Base-by-base conservation (phyloP, 495 filamentous ascomycete species). In the Aspergillus egyptiacus region DNA sequence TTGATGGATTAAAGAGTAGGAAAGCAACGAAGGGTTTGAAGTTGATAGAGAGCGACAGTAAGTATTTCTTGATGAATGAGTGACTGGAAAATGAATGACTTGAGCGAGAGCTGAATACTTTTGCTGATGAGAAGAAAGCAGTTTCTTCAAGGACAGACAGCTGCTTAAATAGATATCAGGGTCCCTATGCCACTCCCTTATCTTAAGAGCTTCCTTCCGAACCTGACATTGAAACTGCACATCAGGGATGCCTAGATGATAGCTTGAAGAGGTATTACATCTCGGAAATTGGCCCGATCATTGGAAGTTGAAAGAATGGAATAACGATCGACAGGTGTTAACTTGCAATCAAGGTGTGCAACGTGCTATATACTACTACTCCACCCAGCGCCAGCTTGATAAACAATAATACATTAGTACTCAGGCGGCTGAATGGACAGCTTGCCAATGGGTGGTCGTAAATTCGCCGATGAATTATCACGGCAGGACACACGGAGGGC, bases 41-140 rank as follows among this genome's bases (percentile, higher is more conserved):
- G n/a, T n/a, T n/a, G n/a, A n/a, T n/a, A n/a, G n/a, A n/a, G n/a
- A n/a, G n/a, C n/a, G n/a, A n/a, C n/a, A n/a, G n/a, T n/a, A n/a
- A n/a, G n/a, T n/a, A n/a, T n/a, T 48, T 53, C 23, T 45, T 31
- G 46, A 18, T 19, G 20, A n/a, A 56, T 34, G 50, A 51, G 27
- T 55, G 28, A 46, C 20, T 9, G 25, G 31, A 4, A 15, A 64
- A 58, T 40, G 59, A 67, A 43, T 54, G 63, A 61, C 47, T 60
- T 25, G 50, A 54, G 27, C 17, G 57, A 65, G 55, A 31, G 24
- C 19, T 46, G 57, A 65, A 56, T 34, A 34, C 19, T 46, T n/a
- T 46, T 19, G 57, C 37, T 14, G 35, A 34, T 22, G 39, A 52
- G 36, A 35, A 27, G 39, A 56, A 44, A 11, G 18, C 1, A 2